These are phyloP conservation scores for Boletus speciosus DNA, from an alignment of 768 basidiomycete species.

Conservation along the genomic window DNA sequence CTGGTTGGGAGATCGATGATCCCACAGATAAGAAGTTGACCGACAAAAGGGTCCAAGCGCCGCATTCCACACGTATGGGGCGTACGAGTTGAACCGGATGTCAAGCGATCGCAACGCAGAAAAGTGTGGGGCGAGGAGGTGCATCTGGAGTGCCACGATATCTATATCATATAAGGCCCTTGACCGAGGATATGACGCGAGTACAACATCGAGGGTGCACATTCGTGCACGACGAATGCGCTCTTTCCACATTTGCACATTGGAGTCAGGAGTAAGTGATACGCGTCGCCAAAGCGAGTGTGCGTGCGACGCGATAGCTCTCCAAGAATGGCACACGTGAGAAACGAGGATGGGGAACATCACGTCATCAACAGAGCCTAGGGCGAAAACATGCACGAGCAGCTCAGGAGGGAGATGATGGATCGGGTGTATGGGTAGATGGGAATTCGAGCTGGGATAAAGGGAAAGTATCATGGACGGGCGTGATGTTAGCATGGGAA, in stretches of 20 bases:
- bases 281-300: slow-evolving; percentile 65
- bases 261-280: slow-evolving; percentile 40
- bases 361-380: slow-evolving; percentile 53
- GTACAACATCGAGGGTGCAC: slow-evolving; percentile 58
- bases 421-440: slow-evolving; percentile 46
- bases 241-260: slow-evolving; percentile 57
- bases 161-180: slow-evolving; percentile 30
- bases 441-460: slow-evolving; percentile 21
- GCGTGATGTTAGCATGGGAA: slow-evolving; percentile 18
- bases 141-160: slow-evolving; percentile 59
- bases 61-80: slow-evolving; percentile 67
- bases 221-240: slow-evolving; percentile 56
- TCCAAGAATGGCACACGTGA: slow-evolving; percentile 67
- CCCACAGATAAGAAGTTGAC: slow-evolving; percentile 24
- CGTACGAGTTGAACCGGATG: slow-evolving; percentile 50
- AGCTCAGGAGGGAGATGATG: slow-evolving; percentile 60
- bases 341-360: slow-evolving; percentile 62
- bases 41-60: slow-evolving; percentile 55
- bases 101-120: slow-evolving; percentile 61
- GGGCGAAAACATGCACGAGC: slow-evolving; percentile 58
- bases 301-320: slow-evolving; percentile 55
- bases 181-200: slow-evolving; percentile 38
- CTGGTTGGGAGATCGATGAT: slow-evolving; percentile 14
- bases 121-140: slow-evolving; percentile 46
- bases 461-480: slow-evolving; percentile 29